Evolutionary conservation across 148 eudicot genomes (phyloP), one percentile per base, ranked within the genome.

Genomic region (Camellia sinensis): DNA sequence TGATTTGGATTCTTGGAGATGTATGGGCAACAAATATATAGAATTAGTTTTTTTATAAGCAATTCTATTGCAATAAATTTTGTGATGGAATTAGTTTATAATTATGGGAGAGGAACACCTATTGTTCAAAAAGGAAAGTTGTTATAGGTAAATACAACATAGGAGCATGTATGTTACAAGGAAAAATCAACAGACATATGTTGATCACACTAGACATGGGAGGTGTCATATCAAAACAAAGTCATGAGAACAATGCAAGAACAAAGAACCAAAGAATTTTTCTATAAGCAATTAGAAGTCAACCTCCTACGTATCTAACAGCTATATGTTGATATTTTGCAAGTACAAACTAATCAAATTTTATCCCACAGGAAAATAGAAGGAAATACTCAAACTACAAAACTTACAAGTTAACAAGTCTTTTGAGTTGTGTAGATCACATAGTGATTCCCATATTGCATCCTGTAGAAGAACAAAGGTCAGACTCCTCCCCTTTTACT

Each of bases 321-420:
- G 59, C 37, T 21, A 19, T 10, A 60, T 60, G 37, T 29, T 29
- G 37, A 29, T 18, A 61, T 0, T 61, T 61, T 3, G 6, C 7
- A 59, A 59, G 62, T 59, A 59, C 3, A 17, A 14, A 59, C 3
- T 15, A 63, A 63, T 2, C 29, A 63, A 21, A 6, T 63, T n/a
- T 21, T 63, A 63, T 19, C 9, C 6, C 11, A 75, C 14, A 79
- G 7, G n/a, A 70, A n/a, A 11, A 68, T 22, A 21, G 21, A 59
- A 67, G 67, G 53, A 73, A 56, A 60, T 73, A 66, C 62, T 21
- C 46, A 81, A 81, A 76, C 72, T 40, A 57, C 41, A 1, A 29
- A 79, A 78, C 86, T 80, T 87, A 87, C 87, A 75, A 72, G 85
- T 81, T 59, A 64, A 66, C 65, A 74, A 50, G 62, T 82, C 76